Conservation (phyloP, 2,329 filamentous ascomycete species). For the Calonectria pauciramosa region DNA sequence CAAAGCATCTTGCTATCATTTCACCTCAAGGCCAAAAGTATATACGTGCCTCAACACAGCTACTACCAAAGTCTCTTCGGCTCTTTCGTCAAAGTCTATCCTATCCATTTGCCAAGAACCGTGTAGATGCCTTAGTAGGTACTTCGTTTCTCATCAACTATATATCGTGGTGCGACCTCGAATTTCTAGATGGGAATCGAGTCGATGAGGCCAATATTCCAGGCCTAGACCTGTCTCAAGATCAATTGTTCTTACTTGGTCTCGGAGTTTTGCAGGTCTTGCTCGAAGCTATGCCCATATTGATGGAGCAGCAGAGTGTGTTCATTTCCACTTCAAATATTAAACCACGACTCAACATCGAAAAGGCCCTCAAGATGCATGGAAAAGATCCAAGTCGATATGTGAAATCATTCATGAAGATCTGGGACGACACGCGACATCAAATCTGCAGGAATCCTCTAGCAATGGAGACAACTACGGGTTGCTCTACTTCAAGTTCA, state of each 20-base stretch:
- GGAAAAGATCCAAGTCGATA: neutral
- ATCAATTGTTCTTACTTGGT: slow-evolving; percentile 3
- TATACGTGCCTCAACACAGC: neutral
- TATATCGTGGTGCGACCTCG: slow-evolving; percentile 14
- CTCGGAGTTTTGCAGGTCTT: slow-evolving; percentile 7
- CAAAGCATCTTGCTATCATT: neutral
- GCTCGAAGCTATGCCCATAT: slow-evolving; percentile 2
- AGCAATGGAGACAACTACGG: too few species aligned
- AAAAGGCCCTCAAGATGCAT: neutral
- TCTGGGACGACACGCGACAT: slow-evolving; percentile 12
- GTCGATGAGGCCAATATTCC: neutral
- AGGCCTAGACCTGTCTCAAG: neutral
- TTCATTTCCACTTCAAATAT: neutral
- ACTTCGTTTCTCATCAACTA: slow-evolving; percentile 18
- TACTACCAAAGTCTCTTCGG: neutral
- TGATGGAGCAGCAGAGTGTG: neutral
- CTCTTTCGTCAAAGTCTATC: slow-evolving; percentile 3
- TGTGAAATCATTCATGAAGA: neutral
- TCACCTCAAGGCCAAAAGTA: neutral
- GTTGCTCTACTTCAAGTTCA: neutral
- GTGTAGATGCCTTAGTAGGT: slow-evolving; percentile 1
- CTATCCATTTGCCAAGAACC: neutral
- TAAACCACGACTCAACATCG: neutral
- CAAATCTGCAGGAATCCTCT: neutral
- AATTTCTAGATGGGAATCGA: neutral